Conservation (phyloP, 2,329 filamentous ascomycete genomes). For the Exophiala alcalophila region DNA sequence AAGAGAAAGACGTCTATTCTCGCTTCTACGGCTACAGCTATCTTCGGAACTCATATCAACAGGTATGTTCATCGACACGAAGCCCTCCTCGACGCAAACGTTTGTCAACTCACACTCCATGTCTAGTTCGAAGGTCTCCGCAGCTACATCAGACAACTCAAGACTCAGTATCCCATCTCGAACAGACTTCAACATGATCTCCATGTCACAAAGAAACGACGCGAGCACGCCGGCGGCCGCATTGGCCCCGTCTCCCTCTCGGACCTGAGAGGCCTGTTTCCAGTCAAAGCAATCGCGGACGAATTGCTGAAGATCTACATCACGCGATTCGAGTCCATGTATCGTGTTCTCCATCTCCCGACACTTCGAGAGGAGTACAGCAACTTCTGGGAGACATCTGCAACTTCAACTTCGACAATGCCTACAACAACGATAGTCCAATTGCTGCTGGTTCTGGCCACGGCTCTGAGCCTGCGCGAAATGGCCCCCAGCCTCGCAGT, state of each 20-base stretch:
- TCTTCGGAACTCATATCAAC: slow-evolving; percentile 9
- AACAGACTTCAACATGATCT: slow-evolving; percentile 1
- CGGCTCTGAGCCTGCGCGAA: slow-evolving; percentile 1
- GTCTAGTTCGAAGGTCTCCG: slow-evolving; percentile 1
- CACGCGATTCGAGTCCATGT: slow-evolving; percentile 54
- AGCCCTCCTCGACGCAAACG: not conserved
- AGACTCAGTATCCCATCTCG: slow-evolving; percentile 1
- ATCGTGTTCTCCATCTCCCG: slow-evolving; percentile 57
- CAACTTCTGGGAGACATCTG: slow-evolving; percentile 45
- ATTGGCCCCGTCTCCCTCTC: not conserved
- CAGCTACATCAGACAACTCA: not conserved
- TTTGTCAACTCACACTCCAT: not conserved
- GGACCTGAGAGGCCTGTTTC: slow-evolving; percentile 6
- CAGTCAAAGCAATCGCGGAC: slow-evolving; percentile 5
- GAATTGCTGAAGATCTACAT: slow-evolving; percentile 34
- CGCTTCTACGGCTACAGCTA: slow-evolving; percentile 9
- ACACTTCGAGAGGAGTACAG: slow-evolving; percentile 57
- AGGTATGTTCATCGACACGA: slow-evolving; percentile 8
- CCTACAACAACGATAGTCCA: slow-evolving; percentile 8
- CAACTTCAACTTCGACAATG: not conserved
- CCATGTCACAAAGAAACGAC: slow-evolving; percentile 1
- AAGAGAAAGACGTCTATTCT: slow-evolving; percentile 8
- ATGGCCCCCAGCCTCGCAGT: slow-evolving; percentile 1
- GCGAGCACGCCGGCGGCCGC: not conserved
- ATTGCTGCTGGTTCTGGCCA: slow-evolving; percentile 13